Evolutionary conservation across 768 basidiomycete genomes (phyloP).

Genomic region (Pleurotus eryngii): DNA sequence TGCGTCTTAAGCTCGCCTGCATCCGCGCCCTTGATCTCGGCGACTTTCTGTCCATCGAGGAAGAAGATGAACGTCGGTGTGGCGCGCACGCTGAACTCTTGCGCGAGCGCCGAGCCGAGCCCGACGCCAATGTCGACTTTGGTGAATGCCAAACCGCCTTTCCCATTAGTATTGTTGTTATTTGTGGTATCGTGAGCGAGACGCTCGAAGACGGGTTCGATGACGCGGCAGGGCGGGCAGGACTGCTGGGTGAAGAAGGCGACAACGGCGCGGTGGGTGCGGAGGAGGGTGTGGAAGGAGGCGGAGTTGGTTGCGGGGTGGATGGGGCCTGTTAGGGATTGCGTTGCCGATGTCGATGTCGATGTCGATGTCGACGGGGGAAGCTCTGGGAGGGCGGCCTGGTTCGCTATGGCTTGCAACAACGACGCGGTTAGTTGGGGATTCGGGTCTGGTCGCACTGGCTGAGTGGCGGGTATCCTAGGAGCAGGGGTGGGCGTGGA

Average conservation of each 20-base stretch:
- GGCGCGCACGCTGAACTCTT: slow-evolving; percentile 61
- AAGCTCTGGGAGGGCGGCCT: slow-evolving; percentile 30
- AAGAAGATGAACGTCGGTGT: slow-evolving; percentile 94
- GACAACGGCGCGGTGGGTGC: slow-evolving; percentile 66
- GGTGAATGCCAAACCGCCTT: slow-evolving; percentile 66
- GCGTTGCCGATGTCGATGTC: slow-evolving; percentile 33
- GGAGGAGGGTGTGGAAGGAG: slow-evolving; percentile 53
- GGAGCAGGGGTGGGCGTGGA: slow-evolving; percentile 25
- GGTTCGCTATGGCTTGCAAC: slow-evolving; percentile 54
- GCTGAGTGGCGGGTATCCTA: slow-evolving; percentile 13
- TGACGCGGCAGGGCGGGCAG: slow-evolving; percentile 79
- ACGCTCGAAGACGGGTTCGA: slow-evolving; percentile 80
- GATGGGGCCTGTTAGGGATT: slow-evolving; percentile 58
- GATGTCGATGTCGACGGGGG: slow-evolving; percentile 19
- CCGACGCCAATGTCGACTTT: slow-evolving; percentile 82
- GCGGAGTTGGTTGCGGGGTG: slow-evolving; percentile 52
- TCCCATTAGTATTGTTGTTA: slow-evolving; percentile 30
- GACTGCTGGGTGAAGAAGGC: slow-evolving; percentile 78
- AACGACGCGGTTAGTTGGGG: slow-evolving; percentile 50
- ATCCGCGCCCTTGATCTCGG: slow-evolving; percentile 73
- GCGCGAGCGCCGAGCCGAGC: slow-evolving; percentile 55
- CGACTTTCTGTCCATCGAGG: slow-evolving; percentile 67
- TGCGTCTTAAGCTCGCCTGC: slow-evolving; percentile 67
- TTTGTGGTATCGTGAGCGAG: slow-evolving; percentile 58
- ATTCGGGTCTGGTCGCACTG: slow-evolving; percentile 34